These are phyloP conservation scores for Metarhizium humberi DNA, from an alignment of 2,329 filamentous ascomycete species.

Conservation along the genomic window DNA sequence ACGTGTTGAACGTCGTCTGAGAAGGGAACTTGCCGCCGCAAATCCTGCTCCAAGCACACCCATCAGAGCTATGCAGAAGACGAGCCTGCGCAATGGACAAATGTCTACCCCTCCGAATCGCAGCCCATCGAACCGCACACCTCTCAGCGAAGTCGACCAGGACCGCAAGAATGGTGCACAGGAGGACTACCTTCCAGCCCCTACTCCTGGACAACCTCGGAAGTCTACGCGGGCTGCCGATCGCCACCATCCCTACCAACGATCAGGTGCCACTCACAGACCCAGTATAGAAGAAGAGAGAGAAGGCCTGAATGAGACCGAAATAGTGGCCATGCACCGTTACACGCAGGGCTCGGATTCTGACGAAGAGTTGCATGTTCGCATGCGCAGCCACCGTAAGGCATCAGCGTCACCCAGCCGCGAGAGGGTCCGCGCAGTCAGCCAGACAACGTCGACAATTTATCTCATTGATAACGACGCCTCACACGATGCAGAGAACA, in stretches of 20 bases:
- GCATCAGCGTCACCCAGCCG: slow-evolving; percentile 52
- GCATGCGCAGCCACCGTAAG: slow-evolving; percentile 61
- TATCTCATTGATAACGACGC: slow-evolving; percentile 57
- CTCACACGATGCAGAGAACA: slow-evolving; percentile 63
- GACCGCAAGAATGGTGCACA: slow-evolving; percentile 63
- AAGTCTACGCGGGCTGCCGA: slow-evolving; percentile 74
- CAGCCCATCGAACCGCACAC: slow-evolving; percentile 64
- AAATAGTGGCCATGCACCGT: slow-evolving; percentile 52
- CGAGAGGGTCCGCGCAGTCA: slow-evolving; percentile 60
- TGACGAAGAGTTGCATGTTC: slow-evolving; percentile 75
- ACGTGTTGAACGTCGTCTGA: slow-evolving; percentile 61
- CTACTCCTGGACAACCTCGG: slow-evolving; percentile 89
- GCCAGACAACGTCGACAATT: slow-evolving; percentile 65
- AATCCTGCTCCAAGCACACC: slow-evolving; percentile 47
- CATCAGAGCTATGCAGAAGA: slow-evolving; percentile 52
- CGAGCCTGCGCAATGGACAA: slow-evolving; percentile 52
- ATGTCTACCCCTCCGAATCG: slow-evolving; percentile 79
- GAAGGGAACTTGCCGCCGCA: slow-evolving; percentile 46
- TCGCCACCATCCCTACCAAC: slow-evolving; percentile 64
- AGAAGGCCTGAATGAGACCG: slow-evolving; percentile 46
- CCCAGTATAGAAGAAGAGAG: slow-evolving; percentile 39
- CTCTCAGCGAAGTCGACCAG: slow-evolving; percentile 87
- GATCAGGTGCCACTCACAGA: slow-evolving; percentile 38
- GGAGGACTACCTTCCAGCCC: slow-evolving; percentile 88
- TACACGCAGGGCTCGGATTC: slow-evolving; percentile 57